Evolutionary conservation across 1,284 basidiomycete genomes (phyloP).

Genomic region (Melampsora larici-populina): DNA sequence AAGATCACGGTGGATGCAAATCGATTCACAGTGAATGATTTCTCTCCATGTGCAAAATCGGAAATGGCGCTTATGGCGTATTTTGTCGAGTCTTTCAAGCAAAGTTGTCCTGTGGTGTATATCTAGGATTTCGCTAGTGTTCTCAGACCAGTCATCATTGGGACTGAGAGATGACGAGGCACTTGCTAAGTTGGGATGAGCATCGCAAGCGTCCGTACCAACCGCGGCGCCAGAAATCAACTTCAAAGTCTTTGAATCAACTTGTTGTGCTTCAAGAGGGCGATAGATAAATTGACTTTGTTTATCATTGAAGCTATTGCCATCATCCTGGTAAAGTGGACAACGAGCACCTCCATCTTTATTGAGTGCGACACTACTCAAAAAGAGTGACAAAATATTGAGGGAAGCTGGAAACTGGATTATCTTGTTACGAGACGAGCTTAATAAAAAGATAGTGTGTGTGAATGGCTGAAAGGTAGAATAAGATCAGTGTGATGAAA

Average conservation of each 20-base stretch:
- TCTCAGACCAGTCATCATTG: slow-evolving; percentile 67
- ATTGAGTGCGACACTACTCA: slow-evolving; percentile 88
- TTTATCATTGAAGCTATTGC: slow-evolving; percentile 74
- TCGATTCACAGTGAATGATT: too few relatives aligned
- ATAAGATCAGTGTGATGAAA: slow-evolving; percentile 59
- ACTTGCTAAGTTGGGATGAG: slow-evolving; percentile 34
- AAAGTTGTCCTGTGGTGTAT: too few relatives aligned
- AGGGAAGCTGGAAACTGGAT: slow-evolving; percentile 74
- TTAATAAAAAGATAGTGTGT: slow-evolving; percentile 18
- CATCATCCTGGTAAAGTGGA: slow-evolving; percentile 92
- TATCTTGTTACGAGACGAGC: slow-evolving; percentile 55
- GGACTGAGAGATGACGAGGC: slow-evolving; percentile 42
- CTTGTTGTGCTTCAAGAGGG: neutral
- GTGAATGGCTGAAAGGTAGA: slow-evolving; percentile 66
- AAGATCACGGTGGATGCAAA: too few relatives aligned
- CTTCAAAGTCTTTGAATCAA: slow-evolving; percentile 61
- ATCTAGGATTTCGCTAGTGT: slow-evolving; percentile 64
- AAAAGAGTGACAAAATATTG: slow-evolving; percentile 74
- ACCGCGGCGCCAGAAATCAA: slow-evolving; percentile 57
- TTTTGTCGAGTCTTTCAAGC: too few relatives aligned
- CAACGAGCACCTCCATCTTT: slow-evolving; percentile 73
- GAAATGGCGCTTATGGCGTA: too few relatives aligned
- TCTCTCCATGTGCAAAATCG: too few relatives aligned
- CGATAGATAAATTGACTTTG: slow-evolving; percentile 80
- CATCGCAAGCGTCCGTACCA: slow-evolving; percentile 58